Base-by-base conservation (phyloP, 2,329 filamentous ascomycete species). In the Thermothelomyces thermophilus region DNA sequence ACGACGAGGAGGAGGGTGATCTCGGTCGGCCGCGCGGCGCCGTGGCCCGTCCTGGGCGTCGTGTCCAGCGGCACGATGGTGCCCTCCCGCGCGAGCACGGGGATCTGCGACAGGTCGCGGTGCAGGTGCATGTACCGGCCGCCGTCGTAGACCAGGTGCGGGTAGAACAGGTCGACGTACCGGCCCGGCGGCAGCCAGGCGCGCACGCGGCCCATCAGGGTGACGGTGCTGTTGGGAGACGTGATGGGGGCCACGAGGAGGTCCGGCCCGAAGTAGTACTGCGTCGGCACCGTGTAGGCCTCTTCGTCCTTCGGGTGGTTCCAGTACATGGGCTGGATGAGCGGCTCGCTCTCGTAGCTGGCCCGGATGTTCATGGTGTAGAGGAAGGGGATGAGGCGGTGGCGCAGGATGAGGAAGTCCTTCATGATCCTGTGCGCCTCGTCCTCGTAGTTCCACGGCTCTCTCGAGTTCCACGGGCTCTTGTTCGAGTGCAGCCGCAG, bases 241-340 rank as follows among this genome's bases (percentile, higher is more conserved):
- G 76, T 77, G 39, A 84, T 74, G 0, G 81, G 80, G 0, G 71
- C 71, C 0, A 82, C 76, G 3, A 84, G 63, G 13, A 84, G 62
- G 22, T 76, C 68, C 0, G 72, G 70, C 2, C 80, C 81, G 55
- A 83, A 83, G 56, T 71, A 72, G 61, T 76, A 84, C 60, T 83
- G 70, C 55, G 81, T 83, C 0, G 73, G 74, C 0, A 76, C 69
- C 1, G 62, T 57, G 62, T 84, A 84, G 0, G 80, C 78, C 1
- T 77, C 70, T 0, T 62, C 58, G 0, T 62, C 59, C 1, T 72
- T 67, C 0, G 77, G 75, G 53, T 76, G 74, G 37, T 71, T 69
- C 80, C 80, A 84, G 66, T 84, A 84, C 67, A 84, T 70, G 0
- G 81, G 81, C 60, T 79, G 75, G 1, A 83, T 63, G 2, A 84